phyloP scores from a whole-genome alignment of 2,329 filamentous ascomycete species.

The Aspergillus spinulosporus region DNA sequence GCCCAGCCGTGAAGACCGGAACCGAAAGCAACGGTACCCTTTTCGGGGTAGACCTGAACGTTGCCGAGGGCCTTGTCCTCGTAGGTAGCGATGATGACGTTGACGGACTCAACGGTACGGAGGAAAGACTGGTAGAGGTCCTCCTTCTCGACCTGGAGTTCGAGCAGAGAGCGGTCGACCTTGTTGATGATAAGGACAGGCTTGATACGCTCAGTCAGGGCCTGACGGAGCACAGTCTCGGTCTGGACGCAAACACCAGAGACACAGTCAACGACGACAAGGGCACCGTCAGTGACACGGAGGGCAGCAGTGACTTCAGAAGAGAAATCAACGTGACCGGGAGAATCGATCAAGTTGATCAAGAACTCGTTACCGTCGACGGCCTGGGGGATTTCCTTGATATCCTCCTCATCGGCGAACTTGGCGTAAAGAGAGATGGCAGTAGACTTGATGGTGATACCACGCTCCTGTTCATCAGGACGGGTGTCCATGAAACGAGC shows the following conservation, averaged over 20 bases:
- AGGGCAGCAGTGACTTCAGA: slow-evolving; percentile 99
- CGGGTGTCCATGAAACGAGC: slow-evolving; percentile 95
- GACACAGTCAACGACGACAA: slow-evolving; percentile 99
- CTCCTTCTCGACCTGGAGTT: slow-evolving; percentile 98
- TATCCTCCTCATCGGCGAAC: slow-evolving; percentile 76
- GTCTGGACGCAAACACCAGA: slow-evolving; percentile 99
- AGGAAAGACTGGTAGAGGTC: slow-evolving; percentile 99
- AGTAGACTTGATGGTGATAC: slow-evolving; percentile 99
- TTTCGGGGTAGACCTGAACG: slow-evolving; percentile 96
- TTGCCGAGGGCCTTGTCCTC: slow-evolving; percentile 96
- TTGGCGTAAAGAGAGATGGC: slow-evolving; percentile 97
- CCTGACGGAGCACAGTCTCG: slow-evolving; percentile 98
- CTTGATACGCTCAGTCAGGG: slow-evolving; percentile 99
- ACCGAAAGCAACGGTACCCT: slow-evolving; percentile 97
- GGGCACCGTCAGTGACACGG: slow-evolving; percentile 98
- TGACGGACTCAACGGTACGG: slow-evolving; percentile 98
- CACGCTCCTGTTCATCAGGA: slow-evolving; percentile 97
- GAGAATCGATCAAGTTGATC: slow-evolving; percentile 99
- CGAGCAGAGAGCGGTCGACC: slow-evolving; percentile 98
- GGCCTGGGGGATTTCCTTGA: slow-evolving; percentile 91
- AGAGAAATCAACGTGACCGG: slow-evolving; percentile 99
- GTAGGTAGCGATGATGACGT: slow-evolving; percentile 99
- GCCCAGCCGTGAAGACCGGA: slow-evolving; percentile 99
- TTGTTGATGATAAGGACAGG: slow-evolving; percentile 99
- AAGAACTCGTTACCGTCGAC: slow-evolving; percentile 94